phyloP scores from a whole-genome alignment of 441 rosid genomes.

The Aquilaria agallochum region DNA sequence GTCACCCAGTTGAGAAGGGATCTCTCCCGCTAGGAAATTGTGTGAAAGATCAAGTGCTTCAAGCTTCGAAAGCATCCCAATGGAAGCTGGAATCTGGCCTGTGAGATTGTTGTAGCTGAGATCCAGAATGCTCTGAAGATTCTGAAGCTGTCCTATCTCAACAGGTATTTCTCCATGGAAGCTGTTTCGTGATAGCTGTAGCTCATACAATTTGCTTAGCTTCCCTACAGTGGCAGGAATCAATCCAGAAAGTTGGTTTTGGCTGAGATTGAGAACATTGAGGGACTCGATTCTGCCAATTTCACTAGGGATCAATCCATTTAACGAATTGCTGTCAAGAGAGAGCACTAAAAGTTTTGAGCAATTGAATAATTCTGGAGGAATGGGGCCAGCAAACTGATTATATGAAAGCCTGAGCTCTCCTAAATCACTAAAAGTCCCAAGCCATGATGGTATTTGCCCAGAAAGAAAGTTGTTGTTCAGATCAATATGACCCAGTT shows the following conservation, averaged over 20 bases:
- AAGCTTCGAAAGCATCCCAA: slow-evolving; percentile 57
- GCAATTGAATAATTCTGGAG: slow-evolving; percentile 56
- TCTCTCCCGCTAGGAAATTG: slow-evolving; percentile 57
- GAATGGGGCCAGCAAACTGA: slow-evolving; percentile 52
- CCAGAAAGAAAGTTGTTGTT: slow-evolving; percentile 73
- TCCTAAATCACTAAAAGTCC: slow-evolving; percentile 50
- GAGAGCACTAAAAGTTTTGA: slow-evolving; percentile 60
- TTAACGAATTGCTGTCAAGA: slow-evolving; percentile 54
- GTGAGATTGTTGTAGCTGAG: slow-evolving; percentile 66
- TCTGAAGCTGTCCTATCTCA: slow-evolving; percentile 63
- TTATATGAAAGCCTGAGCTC: slow-evolving; percentile 78
- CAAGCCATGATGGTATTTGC: slow-evolving; percentile 63
- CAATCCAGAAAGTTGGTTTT: slow-evolving; percentile 54
- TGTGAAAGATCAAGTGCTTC: slow-evolving; percentile 78
- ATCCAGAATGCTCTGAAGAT: slow-evolving; percentile 70
- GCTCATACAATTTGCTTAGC: slow-evolving; percentile 65
- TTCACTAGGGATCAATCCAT: slow-evolving; percentile 52
- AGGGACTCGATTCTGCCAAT: slow-evolving; percentile 57
- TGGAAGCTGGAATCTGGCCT: slow-evolving; percentile 58
- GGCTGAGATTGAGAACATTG: slow-evolving; percentile 49
- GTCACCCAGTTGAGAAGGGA: slow-evolving; percentile 52
- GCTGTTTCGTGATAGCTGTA: slow-evolving; percentile 56
- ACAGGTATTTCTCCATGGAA: slow-evolving; percentile 56
- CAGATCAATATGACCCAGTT: slow-evolving; percentile 70
- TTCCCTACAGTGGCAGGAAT: slow-evolving; percentile 59